phyloP scores from a whole-genome alignment of 805 yeast species.

The Metschnikowia gruessii region DNA sequence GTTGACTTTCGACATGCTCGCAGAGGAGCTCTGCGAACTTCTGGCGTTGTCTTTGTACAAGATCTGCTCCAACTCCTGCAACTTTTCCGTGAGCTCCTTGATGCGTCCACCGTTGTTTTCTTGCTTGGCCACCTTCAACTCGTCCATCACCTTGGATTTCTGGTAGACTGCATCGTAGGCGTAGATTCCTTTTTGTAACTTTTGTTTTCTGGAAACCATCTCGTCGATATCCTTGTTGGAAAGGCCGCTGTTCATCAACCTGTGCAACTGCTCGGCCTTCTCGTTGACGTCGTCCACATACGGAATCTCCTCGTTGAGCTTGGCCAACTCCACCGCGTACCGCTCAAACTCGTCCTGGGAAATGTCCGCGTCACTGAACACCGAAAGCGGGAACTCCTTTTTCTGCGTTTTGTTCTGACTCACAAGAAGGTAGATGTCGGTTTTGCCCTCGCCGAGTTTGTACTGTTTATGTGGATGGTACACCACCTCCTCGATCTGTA shows the following conservation, averaged over 20 bases:
- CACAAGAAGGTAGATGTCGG: conserved; percentile 59
- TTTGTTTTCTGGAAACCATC: conserved; percentile 71
- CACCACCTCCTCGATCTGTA: conserved; percentile 67
- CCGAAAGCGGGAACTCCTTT: conserved; percentile 71
- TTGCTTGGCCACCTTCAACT: conserved; percentile 71
- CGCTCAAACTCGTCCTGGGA: conserved; percentile 68
- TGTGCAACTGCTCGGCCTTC: conserved; percentile 60
- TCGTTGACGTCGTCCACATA: conserved; percentile 59
- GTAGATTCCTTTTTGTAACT: conserved; percentile 47
- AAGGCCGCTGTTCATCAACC: conserved; percentile 62
- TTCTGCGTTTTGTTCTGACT: conserved; percentile 77
- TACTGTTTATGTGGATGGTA: conserved; percentile 42
- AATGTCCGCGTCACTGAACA: conserved; percentile 75
- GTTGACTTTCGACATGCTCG: conserved; percentile 64
- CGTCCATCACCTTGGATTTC: conserved; percentile 68
- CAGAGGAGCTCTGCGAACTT: conserved; percentile 39
- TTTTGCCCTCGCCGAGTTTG: conserved; percentile 40
- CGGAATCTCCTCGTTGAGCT: conserved; percentile 58
- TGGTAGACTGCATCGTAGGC: conserved; percentile 67
- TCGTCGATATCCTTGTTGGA: conserved; percentile 73
- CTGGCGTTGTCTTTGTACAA: conserved; percentile 34
- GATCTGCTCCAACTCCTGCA: conserved; percentile 45
- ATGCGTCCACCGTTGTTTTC: conserved; percentile 40
- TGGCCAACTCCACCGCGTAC: conserved; percentile 59
- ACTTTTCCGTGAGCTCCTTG: conserved; percentile 32